A percentile compares a stretch with the other conserved stretches of the same genome.
phyloP scores from a whole-genome alignment of 164 flowering plant species.

The Chloranthus sessilifolius region DNA sequence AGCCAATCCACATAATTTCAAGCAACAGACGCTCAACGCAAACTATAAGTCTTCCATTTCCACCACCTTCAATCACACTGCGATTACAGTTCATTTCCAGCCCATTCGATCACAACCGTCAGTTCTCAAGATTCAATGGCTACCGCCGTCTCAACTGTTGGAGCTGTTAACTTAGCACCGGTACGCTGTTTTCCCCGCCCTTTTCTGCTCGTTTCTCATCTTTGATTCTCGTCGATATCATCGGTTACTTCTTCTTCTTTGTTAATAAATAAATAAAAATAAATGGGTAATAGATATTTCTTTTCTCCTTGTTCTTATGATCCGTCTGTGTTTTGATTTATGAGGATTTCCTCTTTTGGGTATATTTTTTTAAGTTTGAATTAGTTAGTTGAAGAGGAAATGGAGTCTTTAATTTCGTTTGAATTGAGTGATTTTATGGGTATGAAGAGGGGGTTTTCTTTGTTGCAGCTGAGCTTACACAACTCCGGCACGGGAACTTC shows the following conservation, averaged over 20 bases:
- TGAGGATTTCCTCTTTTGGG: not conserved
- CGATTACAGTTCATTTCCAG: not conserved
- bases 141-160: conserved; percentile 34
- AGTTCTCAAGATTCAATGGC: conserved; percentile 19
- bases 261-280: too few species aligned
- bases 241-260: not conserved
- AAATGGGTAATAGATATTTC: too few species aligned
- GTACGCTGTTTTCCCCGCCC: conserved; percentile 20
- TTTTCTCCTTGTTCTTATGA: not conserved
- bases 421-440: conserved; percentile 7
- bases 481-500: conserved; percentile 28
- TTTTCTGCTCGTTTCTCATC: not conserved
- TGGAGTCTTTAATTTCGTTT: conserved; percentile 4
- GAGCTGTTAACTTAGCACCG: conserved; percentile 33
- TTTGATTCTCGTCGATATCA: conserved; percentile 1
- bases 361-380: not conserved
- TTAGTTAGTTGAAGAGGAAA: not conserved
- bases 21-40: not conserved
- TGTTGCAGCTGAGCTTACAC: conserved; percentile 41
- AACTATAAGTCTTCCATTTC: conserved; percentile 6
- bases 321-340: not conserved
- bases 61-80: not conserved
- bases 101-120: conserved; percentile 4
- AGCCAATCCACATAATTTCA: conserved; percentile 17
- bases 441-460: conserved; percentile 7